Evolutionary conservation across 306 rosid genomes (phyloP), one percentile per base, ranked within the genome.

Genomic region (Cicer bijugum): DNA sequence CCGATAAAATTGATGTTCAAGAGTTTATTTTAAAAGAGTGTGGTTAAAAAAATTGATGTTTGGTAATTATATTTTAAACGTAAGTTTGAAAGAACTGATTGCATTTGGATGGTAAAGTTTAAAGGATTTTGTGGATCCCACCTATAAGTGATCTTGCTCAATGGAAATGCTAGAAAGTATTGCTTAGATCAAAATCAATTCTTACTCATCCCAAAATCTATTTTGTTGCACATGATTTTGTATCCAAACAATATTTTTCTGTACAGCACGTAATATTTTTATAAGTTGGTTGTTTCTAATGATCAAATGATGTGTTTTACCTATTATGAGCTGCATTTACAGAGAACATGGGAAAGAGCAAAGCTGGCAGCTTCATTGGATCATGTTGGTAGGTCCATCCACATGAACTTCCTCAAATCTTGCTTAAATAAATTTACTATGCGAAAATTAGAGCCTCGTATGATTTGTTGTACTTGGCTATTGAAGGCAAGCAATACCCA

Each of bases 301-400:
- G 17, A 14, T 61, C 48, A 73, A 67, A 72, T 69, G 64, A 58
- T 52, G 57, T 62, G 37, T 37, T 46, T 73, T 12, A 56, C 65
- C 58, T 43, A 15, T n/a, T 57, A 19, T 59, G 38, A 50, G 60
- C 52, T 76, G 57, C 57, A 52, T 74, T 53, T 83, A 40, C 92
- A 94, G 98, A 94, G 97, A 86, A 94, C 97, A 45, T 94, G 98
- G 98, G 97, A 94, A 76, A 88, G 96, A 84, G 89, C 97, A 72
- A 94, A 88, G 81, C 69, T 94, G 79, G 98, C 98, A 9, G 28
- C 85, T 74, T 82, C 95, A 2, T 81, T 94, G 92, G 97, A 94
- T 71, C 94, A 88, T 85, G 67, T 94, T 66, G 97, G 98, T 94
- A 87, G 67, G 92, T 76, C 53, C 48, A 16, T n/a, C 50, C 43